These are phyloP conservation scores for Aspergillus caelatus DNA, from an alignment of 2,329 filamentous ascomycete species.

Conservation along the genomic window DNA sequence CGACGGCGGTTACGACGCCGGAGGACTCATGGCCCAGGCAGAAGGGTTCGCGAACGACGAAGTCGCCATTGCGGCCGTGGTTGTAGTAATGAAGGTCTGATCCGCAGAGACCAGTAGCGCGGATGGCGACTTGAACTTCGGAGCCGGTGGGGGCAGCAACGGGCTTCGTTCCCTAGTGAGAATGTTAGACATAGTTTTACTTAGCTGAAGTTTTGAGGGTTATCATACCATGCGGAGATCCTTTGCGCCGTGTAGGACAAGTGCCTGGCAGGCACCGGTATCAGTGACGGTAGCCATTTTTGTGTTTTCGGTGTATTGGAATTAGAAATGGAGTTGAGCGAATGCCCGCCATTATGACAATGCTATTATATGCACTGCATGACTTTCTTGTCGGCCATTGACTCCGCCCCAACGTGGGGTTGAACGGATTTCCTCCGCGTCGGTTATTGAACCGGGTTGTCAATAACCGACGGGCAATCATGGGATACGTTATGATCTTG, in stretches of 20 bases:
- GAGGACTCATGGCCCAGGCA: slow-evolving; percentile 78
- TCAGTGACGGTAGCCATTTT: slow-evolving; percentile 24
- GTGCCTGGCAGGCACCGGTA: slow-evolving; percentile 35
- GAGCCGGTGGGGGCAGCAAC: slow-evolving; percentile 50
- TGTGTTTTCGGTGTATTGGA: not conserved
- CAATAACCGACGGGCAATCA: slow-evolving; percentile 22
- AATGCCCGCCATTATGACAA: not conserved
- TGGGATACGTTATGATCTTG: not conserved
- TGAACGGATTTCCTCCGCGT: slow-evolving; percentile 27
- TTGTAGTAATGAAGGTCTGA: slow-evolving; percentile 82
- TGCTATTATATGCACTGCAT: not conserved
- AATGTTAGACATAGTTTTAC: slow-evolving; percentile 11
- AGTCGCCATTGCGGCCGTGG: slow-evolving; percentile 85
- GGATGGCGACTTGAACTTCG: slow-evolving; percentile 67
- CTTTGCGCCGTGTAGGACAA: slow-evolving; percentile 64
- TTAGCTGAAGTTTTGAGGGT: not conserved
- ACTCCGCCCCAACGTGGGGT: slow-evolving; percentile 15
- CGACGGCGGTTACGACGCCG: slow-evolving; percentile 74
- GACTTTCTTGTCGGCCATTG: not conserved
- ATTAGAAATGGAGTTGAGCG: not conserved
- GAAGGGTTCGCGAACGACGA: slow-evolving; percentile 79
- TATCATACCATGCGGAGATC: slow-evolving; percentile 59
- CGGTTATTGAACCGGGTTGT: slow-evolving; percentile 15
- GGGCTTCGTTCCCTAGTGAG: slow-evolving; percentile 56
- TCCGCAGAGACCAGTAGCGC: slow-evolving; percentile 70